Evolutionary conservation across 108 stramenopile species (phyloP).

Genomic region (Cyclotella sp.): DNA sequence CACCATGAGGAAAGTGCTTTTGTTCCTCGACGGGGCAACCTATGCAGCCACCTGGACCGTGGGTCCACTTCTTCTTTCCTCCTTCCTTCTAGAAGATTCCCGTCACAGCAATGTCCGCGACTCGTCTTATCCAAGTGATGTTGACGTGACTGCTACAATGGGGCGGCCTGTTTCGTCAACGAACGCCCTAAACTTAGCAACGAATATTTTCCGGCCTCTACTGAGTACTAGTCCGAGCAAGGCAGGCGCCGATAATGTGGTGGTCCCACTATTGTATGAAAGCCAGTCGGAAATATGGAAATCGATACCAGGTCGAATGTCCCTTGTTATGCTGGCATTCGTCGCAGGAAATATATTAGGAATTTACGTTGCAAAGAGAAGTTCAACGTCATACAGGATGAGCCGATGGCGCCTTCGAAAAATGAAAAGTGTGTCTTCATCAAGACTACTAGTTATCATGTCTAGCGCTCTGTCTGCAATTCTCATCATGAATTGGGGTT

Average conservation of each 20-base stretch:
- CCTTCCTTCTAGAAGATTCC: neutral
- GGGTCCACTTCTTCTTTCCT: conserved; percentile 24
- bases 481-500: conserved; percentile 36
- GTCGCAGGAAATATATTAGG: conserved; percentile 12
- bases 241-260: neutral
- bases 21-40: conserved; percentile 34
- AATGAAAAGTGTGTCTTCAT: conserved; percentile 17
- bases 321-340: conserved; percentile 15
- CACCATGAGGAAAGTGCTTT: conserved; percentile 18
- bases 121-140: neutral
- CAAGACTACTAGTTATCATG: neutral
- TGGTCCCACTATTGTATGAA: neutral
- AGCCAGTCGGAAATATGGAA: neutral
- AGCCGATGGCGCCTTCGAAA: neutral
- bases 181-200: conserved; percentile 17
- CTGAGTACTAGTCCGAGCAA: neutral
- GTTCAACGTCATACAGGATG: neutral
- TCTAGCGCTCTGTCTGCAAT: conserved; percentile 12
- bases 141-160: neutral
- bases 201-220: conserved; percentile 9
- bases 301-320: conserved; percentile 18
- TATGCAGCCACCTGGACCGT: conserved; percentile 35
- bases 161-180: conserved; percentile 18
- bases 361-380: conserved; percentile 3
- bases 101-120: neutral